Conservation (phyloP, 345 rosid species). For the Diplotaxis tenuifolia region DNA sequence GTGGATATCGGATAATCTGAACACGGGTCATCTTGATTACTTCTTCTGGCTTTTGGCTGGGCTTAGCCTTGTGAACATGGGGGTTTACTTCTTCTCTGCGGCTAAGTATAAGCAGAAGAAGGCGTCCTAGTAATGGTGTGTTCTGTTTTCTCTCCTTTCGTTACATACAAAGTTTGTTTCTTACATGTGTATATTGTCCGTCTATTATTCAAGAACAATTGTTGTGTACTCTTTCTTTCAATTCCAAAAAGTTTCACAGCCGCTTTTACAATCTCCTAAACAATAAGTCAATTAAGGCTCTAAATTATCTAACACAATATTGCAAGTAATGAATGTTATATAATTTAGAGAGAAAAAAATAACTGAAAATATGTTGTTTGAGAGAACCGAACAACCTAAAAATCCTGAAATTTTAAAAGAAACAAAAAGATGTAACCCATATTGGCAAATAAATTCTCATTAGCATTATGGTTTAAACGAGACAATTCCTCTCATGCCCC, state of each 20-base stretch:
- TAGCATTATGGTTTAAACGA: too few relatives aligned
- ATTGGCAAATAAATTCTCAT: too few relatives aligned
- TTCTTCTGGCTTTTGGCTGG: conserved; percentile 86
- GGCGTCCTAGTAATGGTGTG: conserved; percentile 32
- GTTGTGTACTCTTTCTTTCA: conserved; percentile 19
- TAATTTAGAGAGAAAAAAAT: too few relatives aligned
- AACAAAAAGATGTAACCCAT: too few relatives aligned
- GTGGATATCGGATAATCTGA: conserved; percentile 80
- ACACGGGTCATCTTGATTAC: conserved; percentile 78
- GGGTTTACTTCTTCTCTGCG: conserved; percentile 61
- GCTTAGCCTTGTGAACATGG: conserved; percentile 67
- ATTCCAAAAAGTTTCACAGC: neutral
- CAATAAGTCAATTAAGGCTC: neutral
- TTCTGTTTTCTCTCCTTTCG: neutral
- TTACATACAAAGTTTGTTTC: conserved; percentile 19
- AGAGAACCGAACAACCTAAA: too few relatives aligned
- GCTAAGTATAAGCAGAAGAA: conserved; percentile 72
- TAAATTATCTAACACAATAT: neutral
- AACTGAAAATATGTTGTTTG: too few relatives aligned
- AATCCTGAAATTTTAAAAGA: too few relatives aligned
- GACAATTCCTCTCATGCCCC: too few relatives aligned
- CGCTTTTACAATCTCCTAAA: neutral
- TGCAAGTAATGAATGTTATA: too few relatives aligned
- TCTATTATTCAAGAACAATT: neutral
- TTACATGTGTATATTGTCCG: conserved; percentile 6